phyloP scores from a whole-genome alignment of 1,139 yeast species.

The Debaryomyces psychrophilus region DNA sequence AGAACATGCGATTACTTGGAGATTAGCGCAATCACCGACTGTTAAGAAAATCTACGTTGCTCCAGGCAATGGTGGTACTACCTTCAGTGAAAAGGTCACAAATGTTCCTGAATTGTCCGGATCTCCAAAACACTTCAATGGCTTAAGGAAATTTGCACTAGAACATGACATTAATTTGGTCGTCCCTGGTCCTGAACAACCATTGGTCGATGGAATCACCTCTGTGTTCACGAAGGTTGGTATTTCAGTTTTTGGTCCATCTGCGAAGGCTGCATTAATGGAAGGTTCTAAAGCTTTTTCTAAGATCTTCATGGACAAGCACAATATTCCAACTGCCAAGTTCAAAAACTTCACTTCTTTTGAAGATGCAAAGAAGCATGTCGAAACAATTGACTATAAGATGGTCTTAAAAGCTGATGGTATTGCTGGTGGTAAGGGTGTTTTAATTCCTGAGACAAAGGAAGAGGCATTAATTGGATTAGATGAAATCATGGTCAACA shows the following conservation, averaged over 20 bases:
- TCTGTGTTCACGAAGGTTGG: constrained; percentile 74
- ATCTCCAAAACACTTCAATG: constrained; percentile 59
- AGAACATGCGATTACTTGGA: constrained; percentile 97
- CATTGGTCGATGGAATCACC: constrained; percentile 90
- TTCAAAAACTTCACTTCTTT: constrained; percentile 80
- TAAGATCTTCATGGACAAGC: constrained; percentile 90
- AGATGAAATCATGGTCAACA: constrained; percentile 86
- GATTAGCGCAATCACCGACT: constrained; percentile 73
- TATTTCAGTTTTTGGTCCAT: constrained; percentile 95
- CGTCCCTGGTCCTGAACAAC: constrained; percentile 99
- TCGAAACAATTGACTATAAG: constrained; percentile 66
- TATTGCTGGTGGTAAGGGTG: constrained; percentile 98
- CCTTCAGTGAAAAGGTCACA: constrained; percentile 57
- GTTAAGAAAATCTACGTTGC: constrained; percentile 84
- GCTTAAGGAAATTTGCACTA: constrained; percentile 69
- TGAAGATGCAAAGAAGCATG: constrained; percentile 72
- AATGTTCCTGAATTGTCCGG: constrained; percentile 71
- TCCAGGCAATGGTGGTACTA: constrained; percentile 97
- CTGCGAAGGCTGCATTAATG: constrained; percentile 85
- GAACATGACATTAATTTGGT: constrained; percentile 71
- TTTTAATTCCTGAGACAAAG: constrained; percentile 81
- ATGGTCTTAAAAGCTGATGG: constrained; percentile 98
- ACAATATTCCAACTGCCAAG: constrained; percentile 90
- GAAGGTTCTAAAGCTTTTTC: constrained; percentile 97
- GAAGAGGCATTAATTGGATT: constrained; percentile 86